These are phyloP conservation scores for Fusarium nurragi DNA, from an alignment of 2,329 filamentous ascomycete species.

Conservation along the genomic window DNA sequence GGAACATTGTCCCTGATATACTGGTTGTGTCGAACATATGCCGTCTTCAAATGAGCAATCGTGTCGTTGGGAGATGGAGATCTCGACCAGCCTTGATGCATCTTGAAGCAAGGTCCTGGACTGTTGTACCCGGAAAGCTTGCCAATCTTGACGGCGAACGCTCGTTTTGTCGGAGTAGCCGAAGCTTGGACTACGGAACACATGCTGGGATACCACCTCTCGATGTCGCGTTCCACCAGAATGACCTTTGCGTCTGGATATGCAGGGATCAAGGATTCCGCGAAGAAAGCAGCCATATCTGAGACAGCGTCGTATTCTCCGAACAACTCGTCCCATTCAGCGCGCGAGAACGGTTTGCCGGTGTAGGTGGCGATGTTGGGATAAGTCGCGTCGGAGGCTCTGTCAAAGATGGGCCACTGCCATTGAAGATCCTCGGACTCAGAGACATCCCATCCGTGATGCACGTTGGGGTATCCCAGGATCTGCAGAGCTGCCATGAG, in stretches of 20 bases:
- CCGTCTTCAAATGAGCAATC: constrained; percentile 13
- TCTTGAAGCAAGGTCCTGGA: constrained; percentile 5
- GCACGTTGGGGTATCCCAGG: constrained; percentile 22
- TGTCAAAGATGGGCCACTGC: constrained; percentile 27
- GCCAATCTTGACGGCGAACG: background rate
- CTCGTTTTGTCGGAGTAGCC: background rate
- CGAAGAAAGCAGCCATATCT: constrained; percentile 40
- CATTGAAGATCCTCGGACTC: constrained; percentile 5
- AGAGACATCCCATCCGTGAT: constrained; percentile 30
- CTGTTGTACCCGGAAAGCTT: constrained; percentile 1
- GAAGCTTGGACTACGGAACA: background rate
- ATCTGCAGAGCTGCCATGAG: constrained; percentile 28
- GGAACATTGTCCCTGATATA: constrained; percentile 39
- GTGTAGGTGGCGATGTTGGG: constrained; percentile 30
- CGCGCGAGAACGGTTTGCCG: constrained; percentile 27
- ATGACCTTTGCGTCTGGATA: constrained; percentile 47
- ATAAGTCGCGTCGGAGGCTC: constrained; percentile 23
- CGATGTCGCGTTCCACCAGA: constrained; percentile 43
- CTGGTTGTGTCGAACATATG: constrained; percentile 44
- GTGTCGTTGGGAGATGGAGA: background rate
- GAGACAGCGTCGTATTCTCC: constrained; percentile 42
- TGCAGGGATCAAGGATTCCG: constrained; percentile 39
- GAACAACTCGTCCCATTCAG: constrained; percentile 42
- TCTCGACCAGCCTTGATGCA: constrained; percentile 22
- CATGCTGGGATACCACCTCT: constrained; percentile 43